phyloP scores from a whole-genome alignment of 148 eudicot genomes.

The Chenopodium album region DNA sequence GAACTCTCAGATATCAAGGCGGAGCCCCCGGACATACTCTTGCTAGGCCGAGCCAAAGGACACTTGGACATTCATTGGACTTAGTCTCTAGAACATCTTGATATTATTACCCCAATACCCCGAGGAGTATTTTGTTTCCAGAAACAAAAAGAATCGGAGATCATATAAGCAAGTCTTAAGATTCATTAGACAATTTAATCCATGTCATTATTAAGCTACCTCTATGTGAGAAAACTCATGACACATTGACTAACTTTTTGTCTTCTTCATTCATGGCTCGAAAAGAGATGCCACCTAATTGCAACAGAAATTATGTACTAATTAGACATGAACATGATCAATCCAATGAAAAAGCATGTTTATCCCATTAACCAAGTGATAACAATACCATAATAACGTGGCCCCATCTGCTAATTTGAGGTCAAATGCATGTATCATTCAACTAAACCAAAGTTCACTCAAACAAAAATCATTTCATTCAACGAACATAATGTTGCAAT shows the following conservation, averaged over 20 bases:
- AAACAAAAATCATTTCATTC: conserved; percentile 1
- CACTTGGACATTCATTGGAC: too few species aligned
- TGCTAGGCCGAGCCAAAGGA: too few species aligned
- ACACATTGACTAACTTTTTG: not conserved
- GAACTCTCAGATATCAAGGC: too few species aligned
- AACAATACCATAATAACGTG: not conserved
- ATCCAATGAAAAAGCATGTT: conserved; percentile 10
- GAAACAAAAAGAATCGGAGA: not conserved
- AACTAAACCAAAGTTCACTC: not conserved
- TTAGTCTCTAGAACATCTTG: too few species aligned
- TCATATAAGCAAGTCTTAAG: not conserved
- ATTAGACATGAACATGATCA: not conserved
- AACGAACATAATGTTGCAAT: conserved; percentile 12
- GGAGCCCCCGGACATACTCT: too few species aligned
- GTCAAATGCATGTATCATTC: conserved; percentile 8
- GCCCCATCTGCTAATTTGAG: conserved; percentile 4
- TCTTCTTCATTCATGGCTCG: not conserved
- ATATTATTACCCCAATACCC: too few species aligned
- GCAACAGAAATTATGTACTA: conserved; percentile 2
- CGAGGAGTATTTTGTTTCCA: too few species aligned
- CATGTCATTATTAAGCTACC: not conserved
- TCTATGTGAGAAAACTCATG: not conserved
- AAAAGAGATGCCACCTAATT: conserved; percentile 8
- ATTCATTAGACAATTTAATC: not conserved
- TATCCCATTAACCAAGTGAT: conserved; percentile 7